These are phyloP conservation scores for Oryza brachyantha DNA, from an alignment of 176 grass and related monocot genomes.

Conservation along the genomic window DNA sequence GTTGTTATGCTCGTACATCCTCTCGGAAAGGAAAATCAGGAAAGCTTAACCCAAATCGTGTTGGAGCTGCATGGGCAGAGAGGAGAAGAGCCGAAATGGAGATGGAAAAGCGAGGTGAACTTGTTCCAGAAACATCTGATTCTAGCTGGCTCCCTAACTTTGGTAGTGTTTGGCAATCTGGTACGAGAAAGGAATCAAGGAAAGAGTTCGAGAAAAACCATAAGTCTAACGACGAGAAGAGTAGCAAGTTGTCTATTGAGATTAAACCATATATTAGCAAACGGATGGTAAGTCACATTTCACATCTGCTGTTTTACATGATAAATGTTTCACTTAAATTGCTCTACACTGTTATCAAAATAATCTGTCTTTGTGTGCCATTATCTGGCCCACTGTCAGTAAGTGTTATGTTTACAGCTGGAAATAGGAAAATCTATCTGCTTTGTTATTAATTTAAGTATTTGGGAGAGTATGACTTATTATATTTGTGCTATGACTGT, in stretches of 20 bases:
- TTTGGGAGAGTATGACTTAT: neutral
- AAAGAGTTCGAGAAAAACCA: conserved; percentile 78
- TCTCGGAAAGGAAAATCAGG: conserved; percentile 42
- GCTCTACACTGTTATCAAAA: neutral
- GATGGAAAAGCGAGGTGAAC: conserved; percentile 67
- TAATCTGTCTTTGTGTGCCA: neutral
- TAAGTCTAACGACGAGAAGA: conserved; percentile 34
- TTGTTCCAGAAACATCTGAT: conserved; percentile 42
- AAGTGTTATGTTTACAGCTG: neutral
- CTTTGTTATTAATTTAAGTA: neutral
- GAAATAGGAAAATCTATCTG: conserved; percentile 1
- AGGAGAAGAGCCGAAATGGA: conserved; percentile 84
- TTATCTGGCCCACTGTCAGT: neutral
- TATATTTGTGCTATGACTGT: neutral
- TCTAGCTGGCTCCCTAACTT: conserved; percentile 96
- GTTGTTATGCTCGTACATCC: neutral
- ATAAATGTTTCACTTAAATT: neutral
- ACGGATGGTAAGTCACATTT: conserved; percentile 44
- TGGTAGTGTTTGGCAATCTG: conserved; percentile 83
- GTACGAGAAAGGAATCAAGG: conserved; percentile 79
- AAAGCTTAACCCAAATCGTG: conserved; percentile 88
- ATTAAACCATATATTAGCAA: conserved; percentile 96
- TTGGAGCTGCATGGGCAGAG: conserved; percentile 94
- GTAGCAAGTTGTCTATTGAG: conserved; percentile 36
- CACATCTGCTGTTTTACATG: neutral